Percentiles rank a stretch among this genome's conserved stretches.
These are phyloP conservation scores for Penicillium fuscoglaucum DNA, from an alignment of 2,329 filamentous ascomycete species.

Conservation along the genomic window DNA sequence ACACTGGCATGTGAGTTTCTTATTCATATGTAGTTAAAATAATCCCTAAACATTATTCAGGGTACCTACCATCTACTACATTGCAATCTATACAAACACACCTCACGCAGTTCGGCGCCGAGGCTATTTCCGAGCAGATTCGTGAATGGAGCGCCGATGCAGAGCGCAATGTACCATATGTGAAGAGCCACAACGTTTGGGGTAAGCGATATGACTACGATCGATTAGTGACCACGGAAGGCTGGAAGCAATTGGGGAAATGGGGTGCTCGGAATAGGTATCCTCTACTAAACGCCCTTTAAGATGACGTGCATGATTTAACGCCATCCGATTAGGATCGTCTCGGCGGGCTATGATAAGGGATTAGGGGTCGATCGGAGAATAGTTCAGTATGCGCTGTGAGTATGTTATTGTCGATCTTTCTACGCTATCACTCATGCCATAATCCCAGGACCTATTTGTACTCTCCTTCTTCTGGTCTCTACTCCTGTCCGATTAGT, in stretches of 20 bases:
- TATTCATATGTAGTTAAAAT: neutral
- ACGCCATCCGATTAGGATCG: neutral
- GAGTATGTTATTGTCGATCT: neutral
- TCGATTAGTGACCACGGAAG: conserved; percentile 63
- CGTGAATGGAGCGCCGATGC: conserved; percentile 54
- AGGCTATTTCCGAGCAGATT: conserved; percentile 34
- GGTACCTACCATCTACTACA: conserved; percentile 52
- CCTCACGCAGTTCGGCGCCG: conserved; percentile 30
- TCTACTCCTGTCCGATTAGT: conserved; percentile 64
- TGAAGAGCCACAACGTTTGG: conserved; percentile 62
- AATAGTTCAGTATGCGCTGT: conserved; percentile 9
- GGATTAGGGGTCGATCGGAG: neutral
- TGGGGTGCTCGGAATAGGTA: conserved; percentile 37
- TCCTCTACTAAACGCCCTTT: conserved; percentile 4
- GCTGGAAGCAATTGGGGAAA: conserved; percentile 55
- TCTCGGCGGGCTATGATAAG: neutral
- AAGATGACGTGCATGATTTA: conserved; percentile 27
- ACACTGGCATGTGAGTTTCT: conserved; percentile 51
- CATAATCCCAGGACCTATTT: conserved; percentile 47
- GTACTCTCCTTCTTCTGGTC: conserved; percentile 60
- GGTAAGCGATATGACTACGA: conserved; percentile 55
- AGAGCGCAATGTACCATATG: conserved; percentile 63
- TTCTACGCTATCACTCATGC: neutral
- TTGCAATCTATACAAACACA: conserved; percentile 52
- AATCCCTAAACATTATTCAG: conserved; percentile 12